These are phyloP conservation scores for Sutorius eximius DNA, from an alignment of 1,284 basidiomycete genomes.

Conservation along the genomic window DNA sequence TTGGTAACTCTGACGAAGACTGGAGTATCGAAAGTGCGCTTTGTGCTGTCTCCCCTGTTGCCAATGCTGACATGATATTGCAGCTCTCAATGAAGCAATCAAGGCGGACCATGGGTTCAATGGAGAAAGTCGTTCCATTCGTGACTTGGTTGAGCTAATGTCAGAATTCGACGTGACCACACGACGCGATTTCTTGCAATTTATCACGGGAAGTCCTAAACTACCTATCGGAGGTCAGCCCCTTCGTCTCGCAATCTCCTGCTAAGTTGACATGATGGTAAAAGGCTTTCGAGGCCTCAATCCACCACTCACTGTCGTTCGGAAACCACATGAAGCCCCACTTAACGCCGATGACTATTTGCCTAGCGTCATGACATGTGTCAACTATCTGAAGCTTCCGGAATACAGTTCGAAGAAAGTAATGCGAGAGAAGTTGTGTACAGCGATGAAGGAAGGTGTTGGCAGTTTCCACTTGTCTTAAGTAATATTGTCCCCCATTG, in stretches of 20 bases:
- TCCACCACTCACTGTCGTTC: constrained; percentile 93
- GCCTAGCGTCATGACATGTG: constrained; percentile 98
- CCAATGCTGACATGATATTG: constrained; percentile 7
- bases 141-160: constrained; percentile 87
- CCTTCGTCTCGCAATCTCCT: neutral
- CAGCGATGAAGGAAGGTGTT: constrained; percentile 87
- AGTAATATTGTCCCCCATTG: constrained; percentile 26
- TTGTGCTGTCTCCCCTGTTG: neutral
- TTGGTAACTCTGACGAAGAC: constrained; percentile 94
- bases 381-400: constrained; percentile 93
- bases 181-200: constrained; percentile 91
- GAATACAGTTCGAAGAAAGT: constrained; percentile 86
- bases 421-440: constrained; percentile 75
- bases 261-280: neutral
- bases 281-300: constrained; percentile 93
- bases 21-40: constrained; percentile 85
- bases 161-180: constrained; percentile 71
- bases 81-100: constrained; percentile 83
- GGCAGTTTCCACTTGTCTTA: constrained; percentile 94
- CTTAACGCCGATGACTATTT: constrained; percentile 92
- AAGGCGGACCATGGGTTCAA: constrained; percentile 99
- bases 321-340: constrained; percentile 92
- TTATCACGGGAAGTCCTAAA: constrained; percentile 95
- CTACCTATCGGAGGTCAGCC: constrained; percentile 85
- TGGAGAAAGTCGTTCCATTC: constrained; percentile 87